Evolutionary conservation across 768 basidiomycete species (phyloP).

Genomic region (Coprinopsis strossmayeri): DNA sequence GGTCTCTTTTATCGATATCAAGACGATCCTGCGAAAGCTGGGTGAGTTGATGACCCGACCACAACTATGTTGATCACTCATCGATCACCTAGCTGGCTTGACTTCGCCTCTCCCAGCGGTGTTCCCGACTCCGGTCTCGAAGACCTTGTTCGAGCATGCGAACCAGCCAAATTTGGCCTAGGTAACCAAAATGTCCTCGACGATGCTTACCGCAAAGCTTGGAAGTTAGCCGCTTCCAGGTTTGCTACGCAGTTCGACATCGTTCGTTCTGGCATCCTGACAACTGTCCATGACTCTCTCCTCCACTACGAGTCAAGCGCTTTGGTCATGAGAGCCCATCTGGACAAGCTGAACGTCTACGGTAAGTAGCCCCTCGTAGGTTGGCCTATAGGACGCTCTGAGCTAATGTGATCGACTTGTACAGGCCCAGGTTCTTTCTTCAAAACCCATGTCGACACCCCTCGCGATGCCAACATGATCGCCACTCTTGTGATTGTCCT

Average conservation of each 20-base stretch:
- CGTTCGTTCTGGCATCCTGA: constrained; percentile 9
- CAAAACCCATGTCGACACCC: constrained; percentile 45
- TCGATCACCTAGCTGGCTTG: not conserved
- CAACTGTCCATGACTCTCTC: constrained; percentile 11
- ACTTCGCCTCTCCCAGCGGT: not conserved
- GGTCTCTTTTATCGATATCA: not conserved
- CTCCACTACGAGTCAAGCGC: constrained; percentile 11
- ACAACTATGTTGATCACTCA: not conserved
- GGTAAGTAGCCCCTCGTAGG: constrained; percentile 15
- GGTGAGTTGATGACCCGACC: not conserved
- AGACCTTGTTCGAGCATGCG: constrained; percentile 14
- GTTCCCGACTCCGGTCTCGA: constrained; percentile 8
- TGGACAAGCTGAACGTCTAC: constrained; percentile 31
- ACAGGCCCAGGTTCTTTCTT: constrained; percentile 39
- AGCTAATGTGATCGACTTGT: not conserved
- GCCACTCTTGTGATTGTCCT: constrained; percentile 48
- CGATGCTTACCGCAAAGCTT: constrained; percentile 21
- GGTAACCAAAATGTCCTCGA: constrained; percentile 20
- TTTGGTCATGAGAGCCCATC: not conserved
- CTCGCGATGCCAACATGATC: constrained; percentile 36
- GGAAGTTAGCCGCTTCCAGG: constrained; percentile 16
- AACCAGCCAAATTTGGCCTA: constrained; percentile 20
- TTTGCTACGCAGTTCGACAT: constrained; percentile 18
- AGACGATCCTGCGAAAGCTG: not conserved
- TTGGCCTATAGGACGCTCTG: not conserved